Conservation (phyloP, 106 monocot species). For the Amphibolis antarctica region DNA sequence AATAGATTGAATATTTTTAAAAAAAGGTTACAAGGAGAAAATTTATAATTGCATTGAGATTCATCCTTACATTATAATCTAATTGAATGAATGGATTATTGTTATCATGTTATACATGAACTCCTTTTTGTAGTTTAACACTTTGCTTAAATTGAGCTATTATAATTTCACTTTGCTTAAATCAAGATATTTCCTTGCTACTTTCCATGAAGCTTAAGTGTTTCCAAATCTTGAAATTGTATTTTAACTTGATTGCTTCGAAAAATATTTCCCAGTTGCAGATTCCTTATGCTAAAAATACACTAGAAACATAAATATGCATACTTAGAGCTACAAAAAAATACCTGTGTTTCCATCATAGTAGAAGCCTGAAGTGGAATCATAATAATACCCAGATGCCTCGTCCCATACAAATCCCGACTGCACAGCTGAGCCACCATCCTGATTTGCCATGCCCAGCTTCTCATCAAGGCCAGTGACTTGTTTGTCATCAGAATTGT, state of each 20-base stretch:
- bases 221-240: background rate
- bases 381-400: slow-evolving; percentile 97
- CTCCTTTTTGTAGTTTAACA: no score
- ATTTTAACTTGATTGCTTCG: background rate
- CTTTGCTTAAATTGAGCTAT: no score
- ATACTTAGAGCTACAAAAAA: background rate
- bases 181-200: no score
- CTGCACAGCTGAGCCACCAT: slow-evolving; percentile 40
- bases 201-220: no score
- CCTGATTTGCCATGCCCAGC: slow-evolving; percentile 26
- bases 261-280: background rate
- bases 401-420: slow-evolving; percentile 99
- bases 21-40: no score
- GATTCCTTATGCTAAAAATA: background rate
- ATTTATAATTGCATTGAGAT: no score
- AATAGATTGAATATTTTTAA: no score
- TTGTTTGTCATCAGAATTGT: slow-evolving; percentile 77
- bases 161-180: no score
- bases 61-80: no score
- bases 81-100: no score
- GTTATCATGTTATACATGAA: no score
- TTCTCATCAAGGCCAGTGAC: slow-evolving; percentile 25
- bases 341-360: slow-evolving; percentile 88
- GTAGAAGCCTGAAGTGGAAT: slow-evolving; percentile 98
- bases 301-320: slow-evolving; percentile 17